phyloP scores from a whole-genome alignment of 257 asterid genomes.

The Solanum gandarillasii region DNA sequence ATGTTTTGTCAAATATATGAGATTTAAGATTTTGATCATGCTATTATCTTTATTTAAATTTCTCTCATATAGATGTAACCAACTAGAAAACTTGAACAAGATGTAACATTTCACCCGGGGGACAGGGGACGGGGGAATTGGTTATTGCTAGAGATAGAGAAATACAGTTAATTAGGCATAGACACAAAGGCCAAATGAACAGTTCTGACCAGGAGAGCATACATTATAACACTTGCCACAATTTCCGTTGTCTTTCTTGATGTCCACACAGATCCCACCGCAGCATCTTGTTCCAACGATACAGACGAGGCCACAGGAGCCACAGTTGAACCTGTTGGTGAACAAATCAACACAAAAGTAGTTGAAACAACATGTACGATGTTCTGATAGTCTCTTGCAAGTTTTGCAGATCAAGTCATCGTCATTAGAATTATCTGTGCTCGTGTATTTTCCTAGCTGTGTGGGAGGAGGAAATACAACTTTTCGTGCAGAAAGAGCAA shows the following conservation, averaged over 20 bases:
- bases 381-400: not conserved
- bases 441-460: not conserved
- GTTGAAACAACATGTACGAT: not conserved
- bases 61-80: not conserved
- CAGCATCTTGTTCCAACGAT: not conserved
- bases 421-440: not conserved
- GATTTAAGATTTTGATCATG: not conserved
- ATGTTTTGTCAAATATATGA: not conserved
- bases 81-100: not conserved
- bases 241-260: not conserved
- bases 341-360: not conserved
- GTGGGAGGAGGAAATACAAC: not conserved
- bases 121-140: not conserved
- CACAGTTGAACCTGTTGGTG: not conserved
- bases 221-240: conserved; percentile 3
- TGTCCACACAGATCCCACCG: not conserved
- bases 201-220: not conserved
- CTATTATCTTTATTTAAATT: not conserved
- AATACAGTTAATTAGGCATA: not conserved
- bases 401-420: not conserved
- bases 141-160: not conserved
- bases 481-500: not conserved
- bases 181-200: not conserved
- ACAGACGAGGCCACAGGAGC: not conserved
- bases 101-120: not conserved